Base-by-base conservation (phyloP, 306 rosid genomes). In the Sicyos edulis region DNA sequence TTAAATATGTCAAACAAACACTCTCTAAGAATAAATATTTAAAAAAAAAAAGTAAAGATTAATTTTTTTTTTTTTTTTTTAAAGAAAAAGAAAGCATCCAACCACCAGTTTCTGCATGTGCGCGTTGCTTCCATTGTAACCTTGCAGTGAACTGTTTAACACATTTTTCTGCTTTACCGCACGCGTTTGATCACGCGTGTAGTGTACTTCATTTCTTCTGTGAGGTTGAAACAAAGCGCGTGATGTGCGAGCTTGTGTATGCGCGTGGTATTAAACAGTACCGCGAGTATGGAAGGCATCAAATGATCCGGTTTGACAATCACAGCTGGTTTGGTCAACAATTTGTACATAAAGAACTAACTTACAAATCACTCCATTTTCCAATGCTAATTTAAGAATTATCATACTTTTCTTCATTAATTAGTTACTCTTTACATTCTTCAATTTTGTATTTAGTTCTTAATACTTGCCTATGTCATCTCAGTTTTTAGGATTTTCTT, bases 291-390 rank as follows among this genome's bases (percentile, higher is more conserved):
- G 13, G n/a, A 67, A 21, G 26, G 52, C 17, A 67, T 12, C 10
- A 67, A 67, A 67, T 47, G 40, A 50, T 11, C 19, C 2, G 17
- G 53, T 65, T 65, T 64, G 70, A 64, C 71, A 17, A 2, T 1
- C 71, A 20, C 55, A 45, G 40, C 42, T 66, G 72, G 72, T 67
- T 45, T 67, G 5, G 40, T 67, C 72, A 67, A 67, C 72, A 67
- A 67, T 22, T n/a, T 67, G 13, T 0, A 67, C 40, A 2, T 21
- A 47, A 44, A 67, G 0, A 10, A 67, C 40, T 12, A 21, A 47
- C 55, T 67, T 19, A 65, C 54, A 65, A 10, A 19, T 9, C 29
- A 45, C 55, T 67, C 37, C 72, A 44, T 1, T 20, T 22, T 7
- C 17, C 24, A 19, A 42, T 45, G 54, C 54, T 10, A 9, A 42